These are phyloP conservation scores for Diaporthe vexans DNA, from an alignment of 2,329 filamentous ascomycete species.

Conservation along the genomic window DNA sequence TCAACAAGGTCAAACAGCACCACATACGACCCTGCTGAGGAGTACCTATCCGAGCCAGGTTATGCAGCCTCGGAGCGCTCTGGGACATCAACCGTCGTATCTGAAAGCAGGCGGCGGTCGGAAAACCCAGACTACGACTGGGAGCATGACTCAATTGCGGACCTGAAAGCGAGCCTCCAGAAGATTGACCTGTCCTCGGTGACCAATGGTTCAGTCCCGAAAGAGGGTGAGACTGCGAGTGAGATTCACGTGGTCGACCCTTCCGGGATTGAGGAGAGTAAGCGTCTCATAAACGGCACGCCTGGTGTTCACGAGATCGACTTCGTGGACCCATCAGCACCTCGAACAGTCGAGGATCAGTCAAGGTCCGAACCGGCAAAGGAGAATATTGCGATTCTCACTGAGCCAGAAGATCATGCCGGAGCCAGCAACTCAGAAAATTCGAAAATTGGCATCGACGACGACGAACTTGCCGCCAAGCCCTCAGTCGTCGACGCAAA, in stretches of 20 bases:
- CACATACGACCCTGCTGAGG: not conserved
- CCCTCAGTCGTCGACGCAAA: not conserved
- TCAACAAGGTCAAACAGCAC: conserved; percentile 7
- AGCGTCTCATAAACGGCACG: not conserved
- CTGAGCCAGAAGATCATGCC: not conserved
- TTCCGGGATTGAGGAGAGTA: not conserved
- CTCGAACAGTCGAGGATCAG: not conserved
- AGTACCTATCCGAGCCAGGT: not conserved
- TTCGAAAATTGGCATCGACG: not conserved
- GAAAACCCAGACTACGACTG: conserved; percentile 17
- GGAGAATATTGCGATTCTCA: not conserved
- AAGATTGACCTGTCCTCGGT: not conserved
- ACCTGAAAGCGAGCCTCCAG: not conserved
- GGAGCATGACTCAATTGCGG: conserved; percentile 8
- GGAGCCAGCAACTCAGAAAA: not conserved
- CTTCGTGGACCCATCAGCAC: not conserved
- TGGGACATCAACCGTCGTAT: not conserved
- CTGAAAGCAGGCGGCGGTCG: not conserved
- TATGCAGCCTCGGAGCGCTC: conserved; percentile 2
- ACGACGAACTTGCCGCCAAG: rapidly evolving
- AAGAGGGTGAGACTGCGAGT: not conserved
- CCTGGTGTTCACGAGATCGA: conserved; percentile 6
- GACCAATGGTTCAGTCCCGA: not conserved
- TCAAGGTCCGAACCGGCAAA: not conserved
- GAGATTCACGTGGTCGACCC: not conserved